phyloP scores from a whole-genome alignment of 2,329 filamentous ascomycete species.

The Raffaelea deltoideospora region DNA sequence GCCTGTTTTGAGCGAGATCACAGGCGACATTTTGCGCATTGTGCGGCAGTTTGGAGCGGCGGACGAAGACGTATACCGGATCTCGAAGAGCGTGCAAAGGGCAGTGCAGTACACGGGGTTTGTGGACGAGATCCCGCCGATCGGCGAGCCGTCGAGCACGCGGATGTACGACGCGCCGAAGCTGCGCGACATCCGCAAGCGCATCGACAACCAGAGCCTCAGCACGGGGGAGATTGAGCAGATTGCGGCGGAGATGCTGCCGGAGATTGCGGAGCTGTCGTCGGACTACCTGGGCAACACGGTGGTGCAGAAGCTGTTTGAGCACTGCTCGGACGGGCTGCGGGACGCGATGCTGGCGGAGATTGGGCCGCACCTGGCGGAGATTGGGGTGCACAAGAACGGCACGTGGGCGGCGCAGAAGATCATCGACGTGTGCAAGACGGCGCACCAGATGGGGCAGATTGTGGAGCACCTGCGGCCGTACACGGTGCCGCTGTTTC shows the following conservation, averaged over 20 bases:
- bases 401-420: conserved; percentile 99
- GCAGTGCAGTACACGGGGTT: conserved; percentile 63
- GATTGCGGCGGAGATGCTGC: conserved; percentile 85
- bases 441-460: conserved; percentile 62
- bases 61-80: conserved; percentile 59
- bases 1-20: conserved; percentile 52
- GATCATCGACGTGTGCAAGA: conserved; percentile 93
- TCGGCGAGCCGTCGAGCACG: conserved; percentile 77
- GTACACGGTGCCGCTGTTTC: conserved; percentile 80
- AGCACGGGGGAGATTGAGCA: conserved; percentile 79
- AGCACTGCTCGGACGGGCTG: conserved; percentile 80
- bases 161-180: conserved; percentile 87
- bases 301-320: conserved; percentile 97
- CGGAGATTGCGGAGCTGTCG: conserved; percentile 85
- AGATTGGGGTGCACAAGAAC: conserved; percentile 98
- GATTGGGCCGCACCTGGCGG: conserved; percentile 82
- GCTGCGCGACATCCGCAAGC: conserved; percentile 88
- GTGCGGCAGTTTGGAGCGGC: conserved; percentile 78
- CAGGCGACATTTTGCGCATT: conserved; percentile 70
- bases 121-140: conserved; percentile 70
- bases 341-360: conserved; percentile 83
- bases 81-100: conserved; percentile 57
- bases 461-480: conserved; percentile 75
- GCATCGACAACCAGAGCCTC: conserved; percentile 89
- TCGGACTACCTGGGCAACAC: conserved; percentile 98